Base-by-base conservation (phyloP, 768 basidiomycete genomes). In the Phylloporus rhodoxanthus region DNA sequence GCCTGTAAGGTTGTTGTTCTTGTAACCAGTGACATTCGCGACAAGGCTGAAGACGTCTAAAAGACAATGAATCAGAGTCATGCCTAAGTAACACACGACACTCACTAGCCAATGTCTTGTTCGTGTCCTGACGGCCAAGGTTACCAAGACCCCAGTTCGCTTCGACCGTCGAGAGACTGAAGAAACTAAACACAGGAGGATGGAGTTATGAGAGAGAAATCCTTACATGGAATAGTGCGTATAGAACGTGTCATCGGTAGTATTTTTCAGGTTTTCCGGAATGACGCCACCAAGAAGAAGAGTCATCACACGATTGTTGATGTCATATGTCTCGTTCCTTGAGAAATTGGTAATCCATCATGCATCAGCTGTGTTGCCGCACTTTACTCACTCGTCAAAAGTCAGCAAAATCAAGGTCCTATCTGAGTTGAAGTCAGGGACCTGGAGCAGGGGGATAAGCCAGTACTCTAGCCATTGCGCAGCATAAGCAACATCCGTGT, bases 61-160 rank as follows among this genome's bases (percentile, higher is more conserved):
- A 34, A 49, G 17, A 20, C 10, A 4, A 23, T 53, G 8, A 47
- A 23, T 10, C n/a, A 40, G 14, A 14, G 5, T 13, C 14, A 28
- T 32, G 5, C 14, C 8, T 21, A 23, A 43, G 8, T 21, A 38
- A 13, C 20, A 9, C 10, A 38, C 8, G 11, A 17, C n/a, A 50
- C 49, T 45, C 33, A 55, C 55, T 60, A 25, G 43, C 43, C 26
- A 56, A 21, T 9, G 52, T 71, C 68, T 68, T 66, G 65, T 79
- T 79, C 20, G 76, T 75, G 57, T 81, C 79, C 34, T 67, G 67
- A 36, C 80, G 74, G 28, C 81, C 81, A 13, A 84, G 76, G 20
- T 76, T 77, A 38, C 72, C 73, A 30, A 84, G 76, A 10, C 65
- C 63, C 81, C 80, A 83, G 68, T 83, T 83, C 28, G 73, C 70